phyloP scores from a whole-genome alignment of 73 alveolate genomes.

The Paramecium sexaurelia region DNA sequence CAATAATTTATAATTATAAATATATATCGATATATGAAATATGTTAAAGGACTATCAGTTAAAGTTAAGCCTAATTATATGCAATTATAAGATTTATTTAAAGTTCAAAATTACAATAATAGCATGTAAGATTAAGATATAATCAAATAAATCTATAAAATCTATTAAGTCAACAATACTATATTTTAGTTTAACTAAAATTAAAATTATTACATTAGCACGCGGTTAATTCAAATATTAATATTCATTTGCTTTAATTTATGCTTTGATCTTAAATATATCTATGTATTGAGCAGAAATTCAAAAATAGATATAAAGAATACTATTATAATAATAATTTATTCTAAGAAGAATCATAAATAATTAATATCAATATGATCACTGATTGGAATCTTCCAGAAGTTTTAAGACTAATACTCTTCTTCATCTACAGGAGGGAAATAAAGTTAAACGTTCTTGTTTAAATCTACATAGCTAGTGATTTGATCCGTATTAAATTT shows the following conservation, averaged over 20 bases:
- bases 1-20: no score
- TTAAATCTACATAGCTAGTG: conserved; percentile 23
- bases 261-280: no score
- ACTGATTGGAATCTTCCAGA: background rate
- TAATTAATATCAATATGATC: background rate
- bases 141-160: background rate
- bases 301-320: background rate
- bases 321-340: background rate
- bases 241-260: no score
- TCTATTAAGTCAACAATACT: no score
- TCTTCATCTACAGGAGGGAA: conserved; percentile 48
- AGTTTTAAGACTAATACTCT: background rate
- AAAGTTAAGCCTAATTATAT: background rate
- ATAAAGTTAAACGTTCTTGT: conserved; percentile 1
- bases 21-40: conserved; percentile 48
- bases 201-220: no score
- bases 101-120: background rate
- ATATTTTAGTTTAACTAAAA: no score
- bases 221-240: no score
- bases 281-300: background rate
- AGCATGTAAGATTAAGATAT: no score
- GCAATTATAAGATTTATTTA: background rate
- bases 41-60: conserved; percentile 12
- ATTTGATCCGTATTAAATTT: conserved; percentile 15
- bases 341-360: background rate